Evolutionary conservation across 257 asterid species (phyloP).

Genomic region (Ehretia macrophylla): DNA sequence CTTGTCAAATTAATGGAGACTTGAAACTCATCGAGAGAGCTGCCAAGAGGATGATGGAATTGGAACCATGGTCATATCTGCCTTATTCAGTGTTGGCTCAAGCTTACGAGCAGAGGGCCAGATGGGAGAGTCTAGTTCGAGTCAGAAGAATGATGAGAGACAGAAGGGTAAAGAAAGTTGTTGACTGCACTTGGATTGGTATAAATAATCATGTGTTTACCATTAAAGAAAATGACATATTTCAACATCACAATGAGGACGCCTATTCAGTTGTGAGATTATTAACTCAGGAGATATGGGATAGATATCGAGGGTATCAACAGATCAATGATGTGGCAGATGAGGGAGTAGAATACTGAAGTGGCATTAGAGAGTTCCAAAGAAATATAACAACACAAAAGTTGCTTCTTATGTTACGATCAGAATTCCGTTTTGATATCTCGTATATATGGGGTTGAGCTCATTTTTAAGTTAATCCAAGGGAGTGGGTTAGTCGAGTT

Average conservation of each 20-base stretch:
- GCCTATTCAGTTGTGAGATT: constrained; percentile 30
- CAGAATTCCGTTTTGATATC: no score
- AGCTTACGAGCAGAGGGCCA: constrained; percentile 42
- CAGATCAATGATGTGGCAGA: neutral
- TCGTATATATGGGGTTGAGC: no score
- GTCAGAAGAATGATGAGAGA: constrained; percentile 43
- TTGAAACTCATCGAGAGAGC: constrained; percentile 36
- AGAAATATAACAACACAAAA: no score
- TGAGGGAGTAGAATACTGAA: no score
- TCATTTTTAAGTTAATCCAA: no score
- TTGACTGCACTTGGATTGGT: constrained; percentile 50
- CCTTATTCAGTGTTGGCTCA: constrained; percentile 48
- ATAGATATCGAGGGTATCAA: no score
- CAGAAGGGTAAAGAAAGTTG: constrained; percentile 16
- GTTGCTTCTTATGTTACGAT: no score
- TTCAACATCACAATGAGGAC: constrained; percentile 31
- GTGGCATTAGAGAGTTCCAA: no score
- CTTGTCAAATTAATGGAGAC: constrained; percentile 41
- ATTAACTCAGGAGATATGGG: constrained; percentile 25
- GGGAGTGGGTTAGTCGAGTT: no score
- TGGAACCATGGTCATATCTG: constrained; percentile 38
- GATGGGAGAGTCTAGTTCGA: constrained; percentile 75
- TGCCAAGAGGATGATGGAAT: constrained; percentile 51
- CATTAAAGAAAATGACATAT: constrained; percentile 36
- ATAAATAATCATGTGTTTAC: constrained; percentile 23